phyloP scores from a whole-genome alignment of 331 rosid species.

The Cydonia oblonga region DNA sequence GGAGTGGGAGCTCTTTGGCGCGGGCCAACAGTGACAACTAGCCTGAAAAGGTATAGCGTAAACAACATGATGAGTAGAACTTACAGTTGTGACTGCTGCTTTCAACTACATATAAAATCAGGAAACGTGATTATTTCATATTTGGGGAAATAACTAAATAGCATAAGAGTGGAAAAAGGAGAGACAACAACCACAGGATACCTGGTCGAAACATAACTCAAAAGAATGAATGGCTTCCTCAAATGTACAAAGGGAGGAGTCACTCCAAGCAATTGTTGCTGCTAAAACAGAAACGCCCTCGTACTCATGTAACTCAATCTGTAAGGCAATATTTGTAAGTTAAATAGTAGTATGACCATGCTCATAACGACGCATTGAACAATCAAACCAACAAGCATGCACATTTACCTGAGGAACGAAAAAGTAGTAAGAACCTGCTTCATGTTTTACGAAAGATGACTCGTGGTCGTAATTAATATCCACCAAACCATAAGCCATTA shows the following conservation, averaged over 20 bases:
- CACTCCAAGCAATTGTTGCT: conserved; percentile 77
- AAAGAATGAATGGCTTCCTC: conserved; percentile 49
- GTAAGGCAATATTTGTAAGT: conserved; percentile 16
- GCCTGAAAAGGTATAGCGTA: conserved; percentile 36
- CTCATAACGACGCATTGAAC: neutral
- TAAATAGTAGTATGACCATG: neutral
- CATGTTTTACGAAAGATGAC: conserved; percentile 22
- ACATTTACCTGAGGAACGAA: conserved; percentile 75
- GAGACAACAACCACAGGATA: conserved; percentile 10
- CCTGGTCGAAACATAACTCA: conserved; percentile 63
- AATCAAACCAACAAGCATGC: neutral
- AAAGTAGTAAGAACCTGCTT: conserved; percentile 50
- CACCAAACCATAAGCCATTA: conserved; percentile 66
- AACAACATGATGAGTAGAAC: neutral
- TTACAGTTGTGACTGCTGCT: neutral
- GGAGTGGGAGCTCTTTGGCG: conserved; percentile 22
- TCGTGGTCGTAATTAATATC: conserved; percentile 33
- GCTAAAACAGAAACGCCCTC: conserved; percentile 61
- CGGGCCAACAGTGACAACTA: conserved; percentile 29
- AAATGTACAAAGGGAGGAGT: conserved; percentile 48
- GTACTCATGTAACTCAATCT: conserved; percentile 83
- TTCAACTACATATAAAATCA: neutral
- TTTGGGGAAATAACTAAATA: neutral
- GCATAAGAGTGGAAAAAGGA: neutral
- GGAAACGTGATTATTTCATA: neutral